Evolutionary conservation across 2,329 filamentous ascomycete genomes (phyloP).

Genomic region (Fusarium zealandicum): DNA sequence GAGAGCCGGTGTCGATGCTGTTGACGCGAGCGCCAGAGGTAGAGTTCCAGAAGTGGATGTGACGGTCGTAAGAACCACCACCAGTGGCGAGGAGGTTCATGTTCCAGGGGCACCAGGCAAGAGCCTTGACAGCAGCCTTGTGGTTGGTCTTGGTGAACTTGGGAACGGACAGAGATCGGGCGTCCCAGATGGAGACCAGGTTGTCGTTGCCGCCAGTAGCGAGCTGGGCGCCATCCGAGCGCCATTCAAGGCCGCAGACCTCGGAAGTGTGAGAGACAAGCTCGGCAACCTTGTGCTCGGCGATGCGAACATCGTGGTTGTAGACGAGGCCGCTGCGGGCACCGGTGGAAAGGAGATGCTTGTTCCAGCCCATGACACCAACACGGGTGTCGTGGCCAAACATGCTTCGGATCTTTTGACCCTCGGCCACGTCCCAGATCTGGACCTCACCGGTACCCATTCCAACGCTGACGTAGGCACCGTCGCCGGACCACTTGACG

Average conservation of each 20-base stretch:
- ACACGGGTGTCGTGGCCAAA: conserved; percentile 96
- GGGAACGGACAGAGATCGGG: conserved; percentile 87
- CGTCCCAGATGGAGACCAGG: conserved; percentile 98
- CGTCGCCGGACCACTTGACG: conserved; percentile 98
- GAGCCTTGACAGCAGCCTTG: conserved; percentile 96
- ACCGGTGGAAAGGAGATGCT: conserved; percentile 94
- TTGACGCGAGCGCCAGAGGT: conserved; percentile 97
- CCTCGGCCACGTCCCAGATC: conserved; percentile 98
- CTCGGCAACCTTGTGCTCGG: conserved; percentile 97
- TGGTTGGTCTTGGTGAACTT: conserved; percentile 99
- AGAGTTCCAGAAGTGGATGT: conserved; percentile 99
- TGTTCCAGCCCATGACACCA: conserved; percentile 99
- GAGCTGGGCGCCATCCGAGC: conserved; percentile 93
- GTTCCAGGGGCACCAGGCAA: conserved; percentile 99
- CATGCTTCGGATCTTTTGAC: conserved; percentile 97
- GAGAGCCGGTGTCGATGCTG: conserved; percentile 97
- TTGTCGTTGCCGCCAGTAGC: conserved; percentile 99
- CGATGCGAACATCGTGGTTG: conserved; percentile 98
- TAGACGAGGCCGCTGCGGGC: conserved; percentile 93
- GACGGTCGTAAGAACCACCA: conserved; percentile 93
- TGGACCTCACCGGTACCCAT: conserved; percentile 96
- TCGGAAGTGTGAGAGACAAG: conserved; percentile 97
- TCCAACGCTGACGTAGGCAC: conserved; percentile 94
- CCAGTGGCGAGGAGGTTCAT: conserved; percentile 95
- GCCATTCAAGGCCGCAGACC: conserved; percentile 98